Evolutionary conservation across 177 flowering plant genomes (phyloP), one percentile per base, ranked within the genome.

Genomic region (Vitis hybrid): DNA sequence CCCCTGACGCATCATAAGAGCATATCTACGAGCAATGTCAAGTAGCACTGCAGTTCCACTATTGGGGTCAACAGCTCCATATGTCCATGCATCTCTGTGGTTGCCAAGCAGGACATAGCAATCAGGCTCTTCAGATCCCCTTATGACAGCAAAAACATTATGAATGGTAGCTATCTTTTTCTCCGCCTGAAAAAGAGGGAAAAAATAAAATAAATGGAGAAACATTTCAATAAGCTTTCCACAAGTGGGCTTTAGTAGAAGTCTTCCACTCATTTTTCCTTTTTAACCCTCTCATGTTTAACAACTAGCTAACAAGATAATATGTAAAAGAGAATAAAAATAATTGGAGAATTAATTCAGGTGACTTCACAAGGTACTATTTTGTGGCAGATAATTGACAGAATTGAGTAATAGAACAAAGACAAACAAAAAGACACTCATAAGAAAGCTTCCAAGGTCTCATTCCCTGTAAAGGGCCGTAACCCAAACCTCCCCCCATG

Each of bases 61-160:
- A 75, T 88, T 93, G 13, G 99, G 99, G 74, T 96, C 99, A 70
- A 96, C 97, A 62, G 98, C 99, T 69, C 99, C 99, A 85, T 83
- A 96, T 48, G 97, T 91, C 99, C 99, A 96, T 56, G 99, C 99
- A 80, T 96, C 99, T 82, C 99, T 84, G 69, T 96, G 99, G 77
- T 96, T 96, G 17, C 99, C 99, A 49, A 96, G 89, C 59, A 96
- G 83, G 56, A 96, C 87, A 75, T 76, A 88, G 11, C 97, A 89
- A 66, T 96, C 98, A 48, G 97, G 91, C 80, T 93, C 99, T 78
- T 89, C 92, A 17, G 39, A 69, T 23, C 99, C 99, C 73, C 74
- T 84, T 74, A 96, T 86, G 69, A 85, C 80, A 61, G 91, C 97
- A 78, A 96, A 87, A 18, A 92, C 85, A 80, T 96, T 88, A 23